These are phyloP conservation scores for Wickerhamomyces sp. DNA, from an alignment of 1,139 yeast species.

Conservation along the genomic window DNA sequence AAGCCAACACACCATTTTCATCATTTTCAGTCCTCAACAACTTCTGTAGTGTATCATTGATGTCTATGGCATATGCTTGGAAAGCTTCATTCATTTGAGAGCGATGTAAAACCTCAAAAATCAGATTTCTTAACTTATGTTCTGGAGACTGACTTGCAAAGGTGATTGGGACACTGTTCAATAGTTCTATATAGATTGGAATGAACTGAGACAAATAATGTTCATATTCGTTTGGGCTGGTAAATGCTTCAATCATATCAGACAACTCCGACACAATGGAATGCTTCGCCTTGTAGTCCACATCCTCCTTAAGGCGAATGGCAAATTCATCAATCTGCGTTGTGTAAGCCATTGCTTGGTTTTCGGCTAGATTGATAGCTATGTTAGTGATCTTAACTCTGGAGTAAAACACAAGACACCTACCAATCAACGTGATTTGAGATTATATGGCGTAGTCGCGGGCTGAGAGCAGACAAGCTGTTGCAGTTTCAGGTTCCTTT, in stretches of 20 bases:
- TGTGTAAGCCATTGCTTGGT: constrained; percentile 36
- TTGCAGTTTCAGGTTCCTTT: too few relatives aligned
- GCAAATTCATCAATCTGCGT: constrained; percentile 34
- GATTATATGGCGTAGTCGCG: neutral
- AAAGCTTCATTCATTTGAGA: constrained; percentile 80
- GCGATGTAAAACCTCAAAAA: constrained; percentile 77
- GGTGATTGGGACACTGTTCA: constrained; percentile 70
- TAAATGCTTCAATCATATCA: constrained; percentile 80
- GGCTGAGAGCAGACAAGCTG: too few relatives aligned
- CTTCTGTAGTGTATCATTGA: constrained; percentile 57
- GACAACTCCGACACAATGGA: constrained; percentile 74
- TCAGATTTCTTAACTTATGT: constrained; percentile 68
- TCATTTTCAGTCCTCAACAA: constrained; percentile 79
- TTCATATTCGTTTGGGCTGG: constrained; percentile 75
- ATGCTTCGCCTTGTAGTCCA: constrained; percentile 56
- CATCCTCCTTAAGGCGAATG: constrained; percentile 25
- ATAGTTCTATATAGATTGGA: constrained; percentile 55
- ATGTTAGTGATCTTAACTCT: neutral
- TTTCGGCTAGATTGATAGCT: neutral
- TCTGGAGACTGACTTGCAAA: constrained; percentile 58
- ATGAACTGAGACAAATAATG: constrained; percentile 56
- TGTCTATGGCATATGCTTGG: constrained; percentile 61
- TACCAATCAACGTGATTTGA: neutral
- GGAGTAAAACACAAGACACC: neutral
- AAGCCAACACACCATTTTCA: constrained; percentile 88